Base-by-base conservation (phyloP, 2,329 filamentous ascomycete genomes). In the Xylaria sp. region DNA sequence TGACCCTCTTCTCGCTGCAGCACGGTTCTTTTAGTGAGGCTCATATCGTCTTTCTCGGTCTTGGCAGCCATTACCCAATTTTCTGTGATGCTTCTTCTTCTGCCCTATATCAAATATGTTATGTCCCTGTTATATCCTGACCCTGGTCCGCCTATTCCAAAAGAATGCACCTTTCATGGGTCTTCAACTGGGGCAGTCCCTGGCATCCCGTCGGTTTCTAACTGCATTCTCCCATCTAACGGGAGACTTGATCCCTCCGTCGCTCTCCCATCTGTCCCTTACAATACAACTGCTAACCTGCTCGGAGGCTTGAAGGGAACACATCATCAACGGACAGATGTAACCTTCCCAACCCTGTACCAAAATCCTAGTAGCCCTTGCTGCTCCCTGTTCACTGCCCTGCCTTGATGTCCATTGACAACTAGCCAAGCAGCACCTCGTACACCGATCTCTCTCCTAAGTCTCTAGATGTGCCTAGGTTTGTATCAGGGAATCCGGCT, bases 401-500 rank as follows among this genome's bases (percentile, higher is more conserved):
- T 72, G 72, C 71, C 71, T 68, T 72, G 67, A 72, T 74, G 73
- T 75, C 76, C 75, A 74, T 76, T 76, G 76, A 71, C 65, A 77
- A 77, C 75, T 75, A 75, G 77, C 79, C 79, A 79, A 80, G 79
- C 73, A 74, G 68, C 68, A 73, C 73, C 76, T 80, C 77, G 76
- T 77, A 79, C 76, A 73, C 75, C 73, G 72, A 67, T 66, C 66
- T 70, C 68, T 72, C 71, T 72, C 72, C 73, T 69, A 71, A 71
- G 70, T 71, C 72, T 74, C 72, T 72, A 73, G 72, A 74, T 73
- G 71, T 77, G 74, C 72, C 75, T 72, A 75, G 74, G 73, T 74
- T 77, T 82, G 82, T 83, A 80, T 82, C 82, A 83, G 79, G 78
- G 78, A 81, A 79, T 77, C 81, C 82, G 82, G 82, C 81, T 81